phyloP scores from a whole-genome alignment of 768 basidiomycete genomes.

The Tubosaeta sp. region DNA sequence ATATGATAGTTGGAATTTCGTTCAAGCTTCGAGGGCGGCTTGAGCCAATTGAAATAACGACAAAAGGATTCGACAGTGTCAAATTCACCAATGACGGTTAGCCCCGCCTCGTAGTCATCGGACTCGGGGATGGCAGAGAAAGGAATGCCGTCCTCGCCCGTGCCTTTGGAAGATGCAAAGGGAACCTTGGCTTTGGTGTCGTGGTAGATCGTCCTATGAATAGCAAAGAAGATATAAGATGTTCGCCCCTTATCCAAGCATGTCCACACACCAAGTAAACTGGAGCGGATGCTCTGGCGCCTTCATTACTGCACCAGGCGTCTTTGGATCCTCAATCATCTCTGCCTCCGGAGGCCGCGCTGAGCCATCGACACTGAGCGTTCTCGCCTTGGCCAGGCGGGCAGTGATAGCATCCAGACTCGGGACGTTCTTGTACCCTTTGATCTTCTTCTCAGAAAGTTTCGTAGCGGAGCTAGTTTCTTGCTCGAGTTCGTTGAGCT shows the following conservation, averaged over 20 bases:
- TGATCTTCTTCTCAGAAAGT: constrained; percentile 35
- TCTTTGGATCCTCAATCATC: constrained; percentile 80
- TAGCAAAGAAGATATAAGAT: neutral
- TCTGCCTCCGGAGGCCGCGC: constrained; percentile 71
- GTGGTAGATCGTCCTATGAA: constrained; percentile 79
- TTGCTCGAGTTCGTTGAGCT: constrained; percentile 58
- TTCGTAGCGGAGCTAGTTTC: constrained; percentile 38
- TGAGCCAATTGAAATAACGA: constrained; percentile 92
- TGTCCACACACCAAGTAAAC: constrained; percentile 60
- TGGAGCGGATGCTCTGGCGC: constrained; percentile 81
- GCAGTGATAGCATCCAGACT: constrained; percentile 82
- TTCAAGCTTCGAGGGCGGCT: constrained; percentile 84
- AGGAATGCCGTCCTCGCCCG: constrained; percentile 26
- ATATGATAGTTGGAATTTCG: constrained; percentile 93
- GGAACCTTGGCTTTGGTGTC: constrained; percentile 77
- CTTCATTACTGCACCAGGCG: constrained; percentile 65
- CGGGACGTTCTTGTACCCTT: constrained; percentile 86
- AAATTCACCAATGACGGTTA: constrained; percentile 86
- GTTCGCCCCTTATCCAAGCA: neutral
- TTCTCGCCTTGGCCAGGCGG: constrained; percentile 65
- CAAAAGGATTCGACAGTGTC: constrained; percentile 88
- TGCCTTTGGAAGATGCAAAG: constrained; percentile 6
- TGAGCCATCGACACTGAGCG: constrained; percentile 55
- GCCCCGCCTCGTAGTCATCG: constrained; percentile 77
- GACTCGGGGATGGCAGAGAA: constrained; percentile 54